Conservation (phyloP, 179 eudicot genomes). For the Silene coronaria region DNA sequence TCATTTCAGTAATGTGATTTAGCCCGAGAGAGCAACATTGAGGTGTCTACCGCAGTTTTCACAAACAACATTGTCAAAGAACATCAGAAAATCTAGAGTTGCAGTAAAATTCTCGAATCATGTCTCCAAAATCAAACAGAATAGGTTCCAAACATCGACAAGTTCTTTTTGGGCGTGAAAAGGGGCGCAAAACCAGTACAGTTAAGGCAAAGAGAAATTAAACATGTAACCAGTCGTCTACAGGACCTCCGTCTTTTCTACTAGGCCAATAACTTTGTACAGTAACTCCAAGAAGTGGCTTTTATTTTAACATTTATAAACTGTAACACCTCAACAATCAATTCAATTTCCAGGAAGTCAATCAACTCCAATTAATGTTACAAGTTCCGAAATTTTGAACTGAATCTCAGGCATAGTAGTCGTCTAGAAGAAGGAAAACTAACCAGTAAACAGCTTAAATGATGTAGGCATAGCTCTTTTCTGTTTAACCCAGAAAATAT, state of each 20-base stretch:
- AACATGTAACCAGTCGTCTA: no score
- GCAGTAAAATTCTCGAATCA: neutral
- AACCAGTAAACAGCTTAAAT: constrained; percentile 82
- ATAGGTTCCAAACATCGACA: neutral
- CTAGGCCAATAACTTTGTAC: no score
- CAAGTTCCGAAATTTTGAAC: neutral
- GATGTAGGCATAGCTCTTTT: constrained; percentile 67
- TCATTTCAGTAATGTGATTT: neutral
- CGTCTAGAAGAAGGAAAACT: constrained; percentile 25
- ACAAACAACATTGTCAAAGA: neutral
- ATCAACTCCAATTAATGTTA: neutral
- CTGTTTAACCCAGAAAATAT: constrained; percentile 52
- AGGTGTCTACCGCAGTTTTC: neutral
- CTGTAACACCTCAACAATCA: no score
- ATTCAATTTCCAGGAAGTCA: neutral
- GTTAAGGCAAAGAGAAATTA: no score
- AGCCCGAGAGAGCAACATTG: neutral
- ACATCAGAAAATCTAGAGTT: neutral
- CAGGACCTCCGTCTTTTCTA: no score
- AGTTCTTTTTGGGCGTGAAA: no score
- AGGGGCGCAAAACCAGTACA: no score
- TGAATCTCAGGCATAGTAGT: neutral
- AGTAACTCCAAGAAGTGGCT: no score
- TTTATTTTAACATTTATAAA: no score
- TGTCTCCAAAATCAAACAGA: neutral